Evolutionary conservation across 768 basidiomycete genomes (phyloP), one percentile per base, ranked within the genome.

Genomic region (Macrocybe gigantea): DNA sequence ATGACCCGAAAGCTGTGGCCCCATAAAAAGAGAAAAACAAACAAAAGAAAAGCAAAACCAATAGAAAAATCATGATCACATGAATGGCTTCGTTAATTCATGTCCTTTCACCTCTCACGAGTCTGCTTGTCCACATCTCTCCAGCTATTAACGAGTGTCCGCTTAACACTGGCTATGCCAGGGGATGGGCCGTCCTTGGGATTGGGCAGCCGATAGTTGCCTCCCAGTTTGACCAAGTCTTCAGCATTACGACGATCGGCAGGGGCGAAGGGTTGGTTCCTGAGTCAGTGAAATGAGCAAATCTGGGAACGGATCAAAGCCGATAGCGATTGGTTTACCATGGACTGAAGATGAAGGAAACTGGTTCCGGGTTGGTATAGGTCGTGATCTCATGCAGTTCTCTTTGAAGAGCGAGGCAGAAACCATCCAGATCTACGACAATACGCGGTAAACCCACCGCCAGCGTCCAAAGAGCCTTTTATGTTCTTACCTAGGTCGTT

Each of bases 381-480:
- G 79, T 77, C 8, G 84, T 85, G 60, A 89, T 81, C 60, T 85
- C 80, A 51, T 83, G 79, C 6, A 89, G 66, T 57, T 88, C 85
- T 32, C 79, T 70, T 54, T 82, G 79, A 53, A 89, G 77, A 29
- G 75, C 64, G 14, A 81, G 65, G 59, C 83, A 85, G 74, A 85
- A 87, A 48, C 69, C 63, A 62, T 88, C 85, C 31, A 88, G 70
- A 60, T 83, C 79, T 75, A 49, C 22, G 22, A 22, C 22, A 4
- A 22, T 1, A 51, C 47, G 56, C 47, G 48, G 58, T 45, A 40
- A 41, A 12, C 45, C 36, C 14, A 49, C 32, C 7, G 36, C 13
- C 9, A 10, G 2, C 41, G 15, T 31, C 32, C 11, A 9, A 11
- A n/a, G 34, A n/a, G 38, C 8, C 13, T 33, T 4, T 29, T 39